Evolutionary conservation across 2,329 filamentous ascomycete genomes (phyloP).

Genomic region (Lecanicillium sp.): DNA sequence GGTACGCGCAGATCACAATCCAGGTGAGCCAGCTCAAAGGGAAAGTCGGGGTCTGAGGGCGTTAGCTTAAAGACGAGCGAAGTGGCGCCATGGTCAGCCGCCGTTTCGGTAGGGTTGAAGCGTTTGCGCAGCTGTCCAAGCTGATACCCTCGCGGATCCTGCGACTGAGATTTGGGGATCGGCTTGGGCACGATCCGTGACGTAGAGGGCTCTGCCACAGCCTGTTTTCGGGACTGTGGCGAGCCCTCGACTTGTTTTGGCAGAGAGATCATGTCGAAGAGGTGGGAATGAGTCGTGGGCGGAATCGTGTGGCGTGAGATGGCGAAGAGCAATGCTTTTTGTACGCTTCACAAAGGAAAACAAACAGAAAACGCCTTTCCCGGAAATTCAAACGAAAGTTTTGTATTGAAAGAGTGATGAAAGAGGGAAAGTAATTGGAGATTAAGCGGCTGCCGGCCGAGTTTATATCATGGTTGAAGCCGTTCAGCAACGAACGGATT

Average conservation of each 20-base stretch:
- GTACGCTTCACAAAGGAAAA: too few species aligned
- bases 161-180: conserved; percentile 52
- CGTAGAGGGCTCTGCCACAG: conserved; percentile 32
- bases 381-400: too few species aligned
- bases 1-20: conserved; percentile 63
- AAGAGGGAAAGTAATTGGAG: too few species aligned
- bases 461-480: too few species aligned
- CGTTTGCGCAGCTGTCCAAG: conserved; percentile 63
- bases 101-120: conserved; percentile 43
- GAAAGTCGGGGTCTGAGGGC: conserved; percentile 78
- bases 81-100: conserved; percentile 37
- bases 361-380: too few species aligned
- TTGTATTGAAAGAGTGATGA: too few species aligned
- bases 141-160: conserved; percentile 67
- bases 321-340: conserved; percentile 4
- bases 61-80: conserved; percentile 55
- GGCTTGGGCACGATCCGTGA: conserved; percentile 55
- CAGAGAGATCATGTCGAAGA: conserved; percentile 29
- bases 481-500: too few species aligned
- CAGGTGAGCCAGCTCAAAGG: conserved; percentile 63
- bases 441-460: too few species aligned
- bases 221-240: conserved; percentile 31
- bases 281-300: not conserved
- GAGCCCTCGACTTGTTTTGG: conserved; percentile 19
- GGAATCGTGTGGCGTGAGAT: conserved; percentile 2